These are phyloP conservation scores for Colletotrichum orbiculare DNA, from an alignment of 2,329 filamentous ascomycete genomes.

Conservation along the genomic window DNA sequence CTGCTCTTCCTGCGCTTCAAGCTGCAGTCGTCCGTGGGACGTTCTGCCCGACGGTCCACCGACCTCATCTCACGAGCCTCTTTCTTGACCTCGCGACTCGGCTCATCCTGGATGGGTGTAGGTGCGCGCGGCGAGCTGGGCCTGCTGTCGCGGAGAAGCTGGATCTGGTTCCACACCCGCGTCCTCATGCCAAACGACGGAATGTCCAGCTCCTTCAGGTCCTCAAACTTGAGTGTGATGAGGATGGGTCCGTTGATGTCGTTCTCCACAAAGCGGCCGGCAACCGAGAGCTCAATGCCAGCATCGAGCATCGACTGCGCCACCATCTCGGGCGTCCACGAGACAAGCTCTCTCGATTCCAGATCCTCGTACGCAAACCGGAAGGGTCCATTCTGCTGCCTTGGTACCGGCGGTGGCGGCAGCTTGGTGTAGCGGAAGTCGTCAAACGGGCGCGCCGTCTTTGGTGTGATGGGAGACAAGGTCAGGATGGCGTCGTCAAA, in stretches of 20 bases:
- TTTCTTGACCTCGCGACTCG: constrained; percentile 60
- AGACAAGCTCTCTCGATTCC: constrained; percentile 67
- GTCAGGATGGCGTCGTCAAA: constrained; percentile 67
- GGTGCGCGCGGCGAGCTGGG: constrained; percentile 63
- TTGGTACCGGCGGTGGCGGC: constrained; percentile 36
- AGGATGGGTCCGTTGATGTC: constrained; percentile 92
- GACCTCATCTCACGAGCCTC: constrained; percentile 45
- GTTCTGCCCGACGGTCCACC: constrained; percentile 44
- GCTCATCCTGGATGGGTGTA: constrained; percentile 71
- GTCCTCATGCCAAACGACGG: constrained; percentile 84
- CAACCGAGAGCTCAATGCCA: constrained; percentile 80
- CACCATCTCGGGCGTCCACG: constrained; percentile 81
- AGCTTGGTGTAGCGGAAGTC: constrained; percentile 34
- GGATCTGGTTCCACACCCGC: constrained; percentile 83
- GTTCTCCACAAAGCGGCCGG: constrained; percentile 89
- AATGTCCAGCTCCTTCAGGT: constrained; percentile 84
- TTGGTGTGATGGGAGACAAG: constrained; percentile 79
- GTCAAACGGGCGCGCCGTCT: constrained; percentile 57
- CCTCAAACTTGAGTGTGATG: constrained; percentile 91
- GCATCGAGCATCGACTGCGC: constrained; percentile 88
- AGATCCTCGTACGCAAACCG: constrained; percentile 68
- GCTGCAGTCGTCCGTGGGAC: constrained; percentile 50
- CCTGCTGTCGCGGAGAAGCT: constrained; percentile 70
- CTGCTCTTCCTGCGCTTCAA: constrained; percentile 53
- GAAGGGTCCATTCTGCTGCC: constrained; percentile 62